These are phyloP conservation scores for Aureobasidium vineae DNA, from an alignment of 2,329 filamentous ascomycete genomes.

Conservation along the genomic window DNA sequence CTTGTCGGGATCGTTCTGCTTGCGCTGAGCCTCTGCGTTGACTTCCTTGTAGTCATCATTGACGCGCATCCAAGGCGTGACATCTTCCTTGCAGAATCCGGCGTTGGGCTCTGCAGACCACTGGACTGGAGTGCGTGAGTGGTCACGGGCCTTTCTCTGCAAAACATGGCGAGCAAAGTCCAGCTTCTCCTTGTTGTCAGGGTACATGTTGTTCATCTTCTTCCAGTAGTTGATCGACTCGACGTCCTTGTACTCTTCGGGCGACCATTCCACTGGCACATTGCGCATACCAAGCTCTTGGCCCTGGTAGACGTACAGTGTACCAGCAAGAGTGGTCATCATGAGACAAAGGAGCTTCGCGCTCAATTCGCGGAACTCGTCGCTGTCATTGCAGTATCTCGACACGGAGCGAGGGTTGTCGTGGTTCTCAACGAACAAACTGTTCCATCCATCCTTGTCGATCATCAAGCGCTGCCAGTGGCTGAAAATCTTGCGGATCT, in stretches of 20 bases:
- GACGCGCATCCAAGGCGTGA: constrained; percentile 59
- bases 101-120: constrained; percentile 59
- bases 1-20: constrained; percentile 32
- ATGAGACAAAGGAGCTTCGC: constrained; percentile 48
- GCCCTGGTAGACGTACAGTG: constrained; percentile 53
- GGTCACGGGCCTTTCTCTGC: constrained; percentile 58
- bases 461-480: constrained; percentile 53
- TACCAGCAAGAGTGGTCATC: constrained; percentile 45
- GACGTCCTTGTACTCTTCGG: constrained; percentile 52
- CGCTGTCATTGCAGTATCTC: constrained; percentile 50
- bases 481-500: constrained; percentile 44
- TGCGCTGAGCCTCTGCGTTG: constrained; percentile 57
- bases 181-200: constrained; percentile 40
- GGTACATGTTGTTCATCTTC: constrained; percentile 43
- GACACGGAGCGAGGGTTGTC: constrained; percentile 51
- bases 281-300: constrained; percentile 55
- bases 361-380: constrained; percentile 47
- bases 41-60: constrained; percentile 55
- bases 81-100: constrained; percentile 57
- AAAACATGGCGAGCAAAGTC: constrained; percentile 53
- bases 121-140: constrained; percentile 67
- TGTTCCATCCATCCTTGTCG: constrained; percentile 52
- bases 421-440: constrained; percentile 51
- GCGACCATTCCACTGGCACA: constrained; percentile 45
- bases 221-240: constrained; percentile 59